A percentile compares a stretch with the other conserved stretches of the same genome.
Conservation (phyloP, 2,329 filamentous ascomycete genomes). For the Ramularia collo-cygni region DNA sequence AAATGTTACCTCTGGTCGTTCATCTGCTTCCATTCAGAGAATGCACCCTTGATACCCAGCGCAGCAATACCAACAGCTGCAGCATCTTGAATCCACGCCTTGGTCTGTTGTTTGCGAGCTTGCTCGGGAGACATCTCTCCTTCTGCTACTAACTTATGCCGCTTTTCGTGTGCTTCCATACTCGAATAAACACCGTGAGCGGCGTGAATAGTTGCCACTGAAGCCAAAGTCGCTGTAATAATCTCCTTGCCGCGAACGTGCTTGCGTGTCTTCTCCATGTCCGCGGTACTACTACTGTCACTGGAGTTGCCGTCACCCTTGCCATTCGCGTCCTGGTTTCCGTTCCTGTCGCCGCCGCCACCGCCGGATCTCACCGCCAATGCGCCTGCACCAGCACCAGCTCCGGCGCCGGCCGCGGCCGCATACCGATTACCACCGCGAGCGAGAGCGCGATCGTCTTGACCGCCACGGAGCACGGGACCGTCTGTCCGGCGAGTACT, state of each 20-base stretch:
- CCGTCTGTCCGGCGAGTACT: slow-evolving; percentile 31
- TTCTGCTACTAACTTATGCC: slow-evolving; percentile 53
- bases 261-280: slow-evolving; percentile 56
- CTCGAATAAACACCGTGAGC: slow-evolving; percentile 58
- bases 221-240: slow-evolving; percentile 58
- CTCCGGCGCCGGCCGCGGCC: slow-evolving; percentile 33
- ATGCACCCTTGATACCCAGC: slow-evolving; percentile 60
- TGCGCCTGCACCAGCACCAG: slow-evolving; percentile 28
- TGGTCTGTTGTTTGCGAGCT: slow-evolving; percentile 55
- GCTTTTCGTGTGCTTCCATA: slow-evolving; percentile 57
- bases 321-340: slow-evolving; percentile 6
- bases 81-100: slow-evolving; percentile 57
- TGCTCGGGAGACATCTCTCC: slow-evolving; percentile 58
- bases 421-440: slow-evolving; percentile 39
- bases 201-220: slow-evolving; percentile 63
- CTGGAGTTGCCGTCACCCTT: slow-evolving; percentile 18
- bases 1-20: slow-evolving; percentile 51
- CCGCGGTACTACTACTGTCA: slow-evolving; percentile 35
- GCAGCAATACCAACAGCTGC: slow-evolving; percentile 62
- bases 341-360: slow-evolving; percentile 6
- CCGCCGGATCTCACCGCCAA: slow-evolving; percentile 13
- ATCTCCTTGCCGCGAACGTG: slow-evolving; percentile 61
- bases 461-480: slow-evolving; percentile 18
- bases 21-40: slow-evolving; percentile 62
- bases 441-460: slow-evolving; percentile 28